Evolutionary conservation across 495 filamentous ascomycete genomes (phyloP).

Genomic region (Elasticomyces elasticus): DNA sequence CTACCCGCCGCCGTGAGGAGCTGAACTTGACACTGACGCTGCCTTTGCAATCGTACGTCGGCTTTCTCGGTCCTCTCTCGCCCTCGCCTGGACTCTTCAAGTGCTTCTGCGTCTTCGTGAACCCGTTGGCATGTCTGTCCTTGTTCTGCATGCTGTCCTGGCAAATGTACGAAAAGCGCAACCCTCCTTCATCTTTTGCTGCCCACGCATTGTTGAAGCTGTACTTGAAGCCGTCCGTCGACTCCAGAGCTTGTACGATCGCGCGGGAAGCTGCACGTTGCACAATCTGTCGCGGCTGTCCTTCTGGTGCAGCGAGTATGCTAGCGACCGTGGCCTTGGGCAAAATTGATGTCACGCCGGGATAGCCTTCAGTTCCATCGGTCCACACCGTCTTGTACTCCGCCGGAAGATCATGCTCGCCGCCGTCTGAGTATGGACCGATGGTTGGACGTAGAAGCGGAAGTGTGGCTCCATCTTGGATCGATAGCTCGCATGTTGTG

Average conservation of each 20-base stretch:
- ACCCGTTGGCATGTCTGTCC: slow-evolving; percentile 23
- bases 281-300: slow-evolving; percentile 8
- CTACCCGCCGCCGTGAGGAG: background rate
- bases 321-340: slow-evolving; percentile 3
- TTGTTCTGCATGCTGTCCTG: slow-evolving; percentile 25
- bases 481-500: slow-evolving; percentile 8
- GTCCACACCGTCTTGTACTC: slow-evolving; percentile 18
- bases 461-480: slow-evolving; percentile 1
- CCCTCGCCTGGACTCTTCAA: slow-evolving; percentile 5
- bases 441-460: slow-evolving; percentile 14
- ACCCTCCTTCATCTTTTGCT: slow-evolving; percentile 18
- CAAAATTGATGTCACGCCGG: slow-evolving; percentile 1
- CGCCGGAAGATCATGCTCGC: slow-evolving; percentile 14
- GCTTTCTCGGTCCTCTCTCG: slow-evolving; percentile 12
- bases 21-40: slow-evolving; percentile 22
- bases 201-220: slow-evolving; percentile 17
- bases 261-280: slow-evolving; percentile 21
- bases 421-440: slow-evolving; percentile 17
- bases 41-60: slow-evolving; percentile 25
- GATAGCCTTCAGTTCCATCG: slow-evolving; percentile 2
- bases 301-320: slow-evolving; percentile 1
- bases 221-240: slow-evolving; percentile 21
- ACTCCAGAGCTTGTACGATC: slow-evolving; percentile 19
- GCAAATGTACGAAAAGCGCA: slow-evolving; percentile 18
- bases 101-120: slow-evolving; percentile 14